Evolutionary conservation across 169 alveolate genomes (phyloP).

Genomic region (Perkinsus chesapeaki): DNA sequence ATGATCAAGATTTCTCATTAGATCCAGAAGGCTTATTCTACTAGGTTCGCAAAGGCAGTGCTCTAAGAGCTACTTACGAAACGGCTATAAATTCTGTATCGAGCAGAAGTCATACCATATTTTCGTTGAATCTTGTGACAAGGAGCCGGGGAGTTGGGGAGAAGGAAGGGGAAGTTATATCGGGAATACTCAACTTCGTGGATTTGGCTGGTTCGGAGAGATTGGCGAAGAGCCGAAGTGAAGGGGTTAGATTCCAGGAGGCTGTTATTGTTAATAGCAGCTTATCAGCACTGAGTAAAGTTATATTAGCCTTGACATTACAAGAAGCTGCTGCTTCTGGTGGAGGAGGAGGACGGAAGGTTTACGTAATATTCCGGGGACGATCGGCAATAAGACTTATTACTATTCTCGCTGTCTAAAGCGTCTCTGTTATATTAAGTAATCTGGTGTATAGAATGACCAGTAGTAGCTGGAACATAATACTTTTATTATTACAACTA

Average conservation of each 20-base stretch:
- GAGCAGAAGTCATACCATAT: slow-evolving; percentile 16
- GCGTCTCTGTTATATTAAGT: no score
- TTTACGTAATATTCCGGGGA: background rate
- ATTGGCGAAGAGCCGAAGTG: slow-evolving; percentile 28
- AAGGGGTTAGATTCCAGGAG: slow-evolving; percentile 37
- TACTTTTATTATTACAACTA: no score
- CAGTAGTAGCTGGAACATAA: no score
- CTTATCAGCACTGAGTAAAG: slow-evolving; percentile 23
- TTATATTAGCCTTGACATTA: background rate
- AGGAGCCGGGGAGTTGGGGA: background rate
- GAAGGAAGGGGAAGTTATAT: background rate
- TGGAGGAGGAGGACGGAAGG: background rate
- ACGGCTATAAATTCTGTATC: slow-evolving; percentile 7
- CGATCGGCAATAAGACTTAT: no score
- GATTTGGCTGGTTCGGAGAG: slow-evolving; percentile 52
- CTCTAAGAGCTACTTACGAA: slow-evolving; percentile 16
- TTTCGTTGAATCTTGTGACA: background rate
- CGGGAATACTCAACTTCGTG: slow-evolving; percentile 24
- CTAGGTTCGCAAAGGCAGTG: background rate
- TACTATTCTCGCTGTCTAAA: no score
- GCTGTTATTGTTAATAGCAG: slow-evolving; percentile 30
- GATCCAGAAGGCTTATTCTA: background rate
- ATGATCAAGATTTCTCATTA: background rate
- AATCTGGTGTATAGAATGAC: no score
- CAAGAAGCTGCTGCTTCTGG: background rate